Percentiles rank a stretch among this genome's conserved stretches.
phyloP scores from a whole-genome alignment of 2,329 filamentous ascomycete species.

The Penicillium glabrum region DNA sequence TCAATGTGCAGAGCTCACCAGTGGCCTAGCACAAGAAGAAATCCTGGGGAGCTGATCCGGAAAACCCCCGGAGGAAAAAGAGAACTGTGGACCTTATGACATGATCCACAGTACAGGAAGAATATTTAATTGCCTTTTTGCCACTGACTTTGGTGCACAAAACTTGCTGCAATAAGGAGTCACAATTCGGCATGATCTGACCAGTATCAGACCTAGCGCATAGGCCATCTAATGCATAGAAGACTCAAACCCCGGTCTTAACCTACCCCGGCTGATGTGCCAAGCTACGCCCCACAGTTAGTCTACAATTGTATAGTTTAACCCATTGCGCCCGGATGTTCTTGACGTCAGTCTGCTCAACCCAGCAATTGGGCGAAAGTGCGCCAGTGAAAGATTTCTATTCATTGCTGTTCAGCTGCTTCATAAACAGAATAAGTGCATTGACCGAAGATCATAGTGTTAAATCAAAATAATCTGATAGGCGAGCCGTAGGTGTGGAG shows the following conservation, averaged over 20 bases:
- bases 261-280: background rate
- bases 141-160: background rate
- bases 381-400: no score
- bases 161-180: background rate
- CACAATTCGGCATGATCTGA: background rate
- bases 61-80: background rate
- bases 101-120: background rate
- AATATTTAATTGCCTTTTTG: background rate
- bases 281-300: constrained; percentile 4
- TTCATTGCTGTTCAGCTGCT: background rate
- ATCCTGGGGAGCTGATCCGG: background rate
- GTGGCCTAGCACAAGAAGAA: no score
- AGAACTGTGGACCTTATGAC: background rate
- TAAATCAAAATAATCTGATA: constrained; percentile 7
- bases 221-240: background rate
- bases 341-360: background rate
- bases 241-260: background rate
- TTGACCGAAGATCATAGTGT: background rate
- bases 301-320: background rate
- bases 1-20: background rate
- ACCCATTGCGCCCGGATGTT: background rate
- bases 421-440: background rate
- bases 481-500: constrained; percentile 13
- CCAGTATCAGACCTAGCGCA: background rate
- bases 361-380: background rate